These are phyloP conservation scores for Pyricularia sp. DNA, from an alignment of 2,329 filamentous ascomycete genomes.

Conservation along the genomic window DNA sequence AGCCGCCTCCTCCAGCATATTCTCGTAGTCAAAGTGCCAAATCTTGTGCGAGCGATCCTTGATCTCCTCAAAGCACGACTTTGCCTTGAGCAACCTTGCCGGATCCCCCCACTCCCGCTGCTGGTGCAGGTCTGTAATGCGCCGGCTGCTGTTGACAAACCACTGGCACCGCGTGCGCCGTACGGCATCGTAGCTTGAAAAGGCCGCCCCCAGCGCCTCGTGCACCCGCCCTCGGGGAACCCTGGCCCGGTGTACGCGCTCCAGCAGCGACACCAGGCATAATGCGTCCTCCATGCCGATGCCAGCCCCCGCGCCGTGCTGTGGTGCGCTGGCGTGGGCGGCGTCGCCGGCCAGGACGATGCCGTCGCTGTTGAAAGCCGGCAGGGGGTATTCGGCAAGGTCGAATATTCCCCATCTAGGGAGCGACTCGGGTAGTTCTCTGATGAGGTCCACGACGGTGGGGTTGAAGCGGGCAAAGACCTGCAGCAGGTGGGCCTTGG, in stretches of 20 bases:
- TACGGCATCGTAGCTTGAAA: constrained; percentile 40
- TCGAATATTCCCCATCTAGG: constrained; percentile 37
- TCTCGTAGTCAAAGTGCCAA: constrained; percentile 2
- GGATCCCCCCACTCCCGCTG: constrained; percentile 24
- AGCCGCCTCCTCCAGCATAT: neutral
- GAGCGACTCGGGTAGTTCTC: constrained; percentile 16
- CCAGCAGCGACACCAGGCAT: constrained; percentile 34
- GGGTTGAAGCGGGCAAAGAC: constrained; percentile 25
- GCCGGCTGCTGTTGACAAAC: constrained; percentile 38
- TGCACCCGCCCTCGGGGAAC: constrained; percentile 13
- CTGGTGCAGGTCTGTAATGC: constrained; percentile 30
- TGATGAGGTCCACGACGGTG: constrained; percentile 19
- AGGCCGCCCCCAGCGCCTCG: constrained; percentile 28
- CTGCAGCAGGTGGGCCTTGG: constrained; percentile 20
- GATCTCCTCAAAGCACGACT: constrained; percentile 1
- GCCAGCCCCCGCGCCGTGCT: constrained; percentile 49
- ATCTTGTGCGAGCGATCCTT: constrained; percentile 3
- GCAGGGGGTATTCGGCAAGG: constrained; percentile 30
- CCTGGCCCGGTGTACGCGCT: constrained; percentile 18
- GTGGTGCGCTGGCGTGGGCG: constrained; percentile 52
- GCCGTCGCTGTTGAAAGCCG: constrained; percentile 29
- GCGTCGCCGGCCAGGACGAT: constrained; percentile 49
- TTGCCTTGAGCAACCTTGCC: neutral
- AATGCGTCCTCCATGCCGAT: constrained; percentile 46
- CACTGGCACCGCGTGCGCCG: constrained; percentile 38